These are phyloP conservation scores for Vitis hybrid DNA, from an alignment of 177 flowering plant genomes.

Conservation along the genomic window DNA sequence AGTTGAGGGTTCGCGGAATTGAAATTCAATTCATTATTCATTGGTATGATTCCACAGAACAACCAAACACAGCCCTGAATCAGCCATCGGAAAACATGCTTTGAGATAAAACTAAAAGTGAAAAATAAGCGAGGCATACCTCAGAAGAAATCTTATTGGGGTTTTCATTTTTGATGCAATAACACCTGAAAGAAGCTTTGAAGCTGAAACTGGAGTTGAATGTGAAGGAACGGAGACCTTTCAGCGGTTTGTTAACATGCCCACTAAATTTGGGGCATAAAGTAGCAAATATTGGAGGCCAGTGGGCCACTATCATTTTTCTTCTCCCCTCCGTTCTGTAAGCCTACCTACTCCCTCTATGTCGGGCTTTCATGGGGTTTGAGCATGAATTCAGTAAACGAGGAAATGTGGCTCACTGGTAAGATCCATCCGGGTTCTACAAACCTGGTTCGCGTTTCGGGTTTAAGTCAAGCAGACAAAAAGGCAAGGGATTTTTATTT, in stretches of 20 bases:
- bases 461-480: too few species aligned
- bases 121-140: not conserved
- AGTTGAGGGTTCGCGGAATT: too few species aligned
- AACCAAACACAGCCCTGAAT: too few species aligned
- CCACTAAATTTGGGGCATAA: not conserved
- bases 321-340: not conserved
- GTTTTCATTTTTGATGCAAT: slow-evolving; percentile 3
- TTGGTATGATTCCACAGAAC: too few species aligned
- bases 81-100: not conserved
- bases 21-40: too few species aligned
- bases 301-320: not conserved
- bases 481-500: too few species aligned
- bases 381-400: too few species aligned
- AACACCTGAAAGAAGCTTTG: slow-evolving; percentile 19
- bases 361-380: too few species aligned
- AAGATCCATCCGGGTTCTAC: too few species aligned
- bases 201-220: slow-evolving; percentile 5
- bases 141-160: not conserved
- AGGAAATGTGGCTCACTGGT: too few species aligned
- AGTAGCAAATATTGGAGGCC: not conserved
- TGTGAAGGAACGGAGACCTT: slow-evolving; percentile 1
- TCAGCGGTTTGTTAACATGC: not conserved
- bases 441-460: too few species aligned
- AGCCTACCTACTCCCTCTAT: too few species aligned
- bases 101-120: not conserved